Evolutionary conservation across 2,329 filamentous ascomycete genomes (phyloP).

Genomic region (Grosmannia serpens): DNA sequence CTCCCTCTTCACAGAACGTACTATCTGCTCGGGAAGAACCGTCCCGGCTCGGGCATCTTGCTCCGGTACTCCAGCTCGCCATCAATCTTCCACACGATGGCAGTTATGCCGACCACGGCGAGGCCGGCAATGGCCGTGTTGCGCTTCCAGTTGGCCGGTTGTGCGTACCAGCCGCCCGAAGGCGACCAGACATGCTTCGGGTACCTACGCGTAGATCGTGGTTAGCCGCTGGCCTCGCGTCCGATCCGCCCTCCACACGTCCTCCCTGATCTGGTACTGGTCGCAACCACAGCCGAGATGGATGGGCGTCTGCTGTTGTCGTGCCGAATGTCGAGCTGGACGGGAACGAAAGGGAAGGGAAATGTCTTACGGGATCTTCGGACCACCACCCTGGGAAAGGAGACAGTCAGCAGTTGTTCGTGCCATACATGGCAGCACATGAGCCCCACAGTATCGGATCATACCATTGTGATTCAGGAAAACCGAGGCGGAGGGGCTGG

Average conservation of each 20-base stretch:
- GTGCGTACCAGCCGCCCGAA: conserved; percentile 92
- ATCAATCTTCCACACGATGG: conserved; percentile 57
- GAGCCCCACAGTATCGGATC: neutral
- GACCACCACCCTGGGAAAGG: conserved; percentile 59
- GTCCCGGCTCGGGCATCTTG: conserved; percentile 65
- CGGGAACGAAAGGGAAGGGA: conserved; percentile 9
- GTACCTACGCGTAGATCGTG: conserved; percentile 54
- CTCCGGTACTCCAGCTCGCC: conserved; percentile 62
- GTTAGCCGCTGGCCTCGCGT: conserved; percentile 1
- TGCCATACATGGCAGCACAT: neutral
- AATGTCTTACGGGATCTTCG: conserved; percentile 41
- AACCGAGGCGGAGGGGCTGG: neutral
- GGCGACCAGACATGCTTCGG: conserved; percentile 99
- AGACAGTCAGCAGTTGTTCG: conserved; percentile 26
- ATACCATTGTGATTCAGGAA: neutral
- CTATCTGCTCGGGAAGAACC: conserved; percentile 83
- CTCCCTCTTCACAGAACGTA: conserved; percentile 30
- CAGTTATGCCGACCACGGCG: conserved; percentile 47
- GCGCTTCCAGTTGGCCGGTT: conserved; percentile 86
- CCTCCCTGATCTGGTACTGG: neutral
- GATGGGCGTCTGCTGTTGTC: neutral
- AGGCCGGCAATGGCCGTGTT: conserved; percentile 52
- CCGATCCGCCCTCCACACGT: neutral
- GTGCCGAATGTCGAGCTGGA: neutral
- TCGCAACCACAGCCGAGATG: neutral